phyloP scores from a whole-genome alignment of 202 grass and related monocot species.

The Tripidium arundinaceum region DNA sequence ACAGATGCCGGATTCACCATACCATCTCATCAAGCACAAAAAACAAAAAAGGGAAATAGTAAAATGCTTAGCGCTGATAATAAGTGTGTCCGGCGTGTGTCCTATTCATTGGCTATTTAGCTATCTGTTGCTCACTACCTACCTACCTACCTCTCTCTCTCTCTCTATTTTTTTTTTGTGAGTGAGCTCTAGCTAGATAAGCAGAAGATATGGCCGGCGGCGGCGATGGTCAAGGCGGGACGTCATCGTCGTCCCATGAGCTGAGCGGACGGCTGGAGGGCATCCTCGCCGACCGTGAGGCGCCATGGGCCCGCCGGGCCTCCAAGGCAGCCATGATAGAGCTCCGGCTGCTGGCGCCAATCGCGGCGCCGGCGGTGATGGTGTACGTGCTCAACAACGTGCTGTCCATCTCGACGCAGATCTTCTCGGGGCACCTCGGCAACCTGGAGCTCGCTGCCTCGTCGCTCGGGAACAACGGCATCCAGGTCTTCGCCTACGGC shows the following conservation, averaged over 20 bases:
- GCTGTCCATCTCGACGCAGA: constrained; percentile 20
- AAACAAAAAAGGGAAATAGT: too few relatives aligned
- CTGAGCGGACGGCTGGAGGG: constrained; percentile 31
- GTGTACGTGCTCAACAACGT: constrained; percentile 52
- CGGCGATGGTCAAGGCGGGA: not conserved
- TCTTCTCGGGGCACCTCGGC: constrained; percentile 67
- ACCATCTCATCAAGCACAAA: too few relatives aligned
- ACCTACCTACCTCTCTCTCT: too few relatives aligned
- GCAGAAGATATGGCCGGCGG: not conserved
- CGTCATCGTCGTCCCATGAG: not conserved
- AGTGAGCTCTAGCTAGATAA: not conserved
- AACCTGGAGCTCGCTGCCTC: constrained; percentile 63
- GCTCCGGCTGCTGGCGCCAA: constrained; percentile 26
- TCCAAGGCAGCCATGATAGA: constrained; percentile 20
- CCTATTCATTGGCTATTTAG: too few relatives aligned
- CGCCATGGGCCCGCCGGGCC: constrained; percentile 14
- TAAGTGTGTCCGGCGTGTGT: too few relatives aligned
- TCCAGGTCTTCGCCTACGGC: constrained; percentile 78
- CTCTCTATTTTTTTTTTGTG: too few relatives aligned
- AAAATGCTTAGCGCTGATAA: too few relatives aligned
- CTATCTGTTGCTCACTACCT: too few relatives aligned
- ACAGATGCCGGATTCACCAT: too few relatives aligned
- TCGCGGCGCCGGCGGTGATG: constrained; percentile 39
- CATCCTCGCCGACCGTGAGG: constrained; percentile 27
- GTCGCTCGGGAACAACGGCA: constrained; percentile 73